Evolutionary conservation across 2,329 filamentous ascomycete genomes (phyloP).

Genomic region (Alternaria arbusti): DNA sequence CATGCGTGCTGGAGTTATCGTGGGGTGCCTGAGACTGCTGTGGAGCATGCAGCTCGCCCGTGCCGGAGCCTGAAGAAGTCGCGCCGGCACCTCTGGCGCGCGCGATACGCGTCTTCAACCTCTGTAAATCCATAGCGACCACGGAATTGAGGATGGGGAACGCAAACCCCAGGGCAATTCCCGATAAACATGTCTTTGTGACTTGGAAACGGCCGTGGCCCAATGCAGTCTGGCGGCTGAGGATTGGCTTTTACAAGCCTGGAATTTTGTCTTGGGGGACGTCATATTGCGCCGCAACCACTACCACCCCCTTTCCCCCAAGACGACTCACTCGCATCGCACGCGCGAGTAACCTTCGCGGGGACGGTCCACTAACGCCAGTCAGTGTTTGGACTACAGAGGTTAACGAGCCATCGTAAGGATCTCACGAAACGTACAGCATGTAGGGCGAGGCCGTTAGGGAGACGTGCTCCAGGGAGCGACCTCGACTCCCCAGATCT

Average conservation of each 20-base stretch:
- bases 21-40: slow-evolving; percentile 37
- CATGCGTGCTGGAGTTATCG: slow-evolving; percentile 41
- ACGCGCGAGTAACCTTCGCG: neutral
- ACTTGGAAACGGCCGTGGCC: slow-evolving; percentile 18
- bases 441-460: neutral
- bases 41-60: slow-evolving; percentile 35
- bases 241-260: slow-evolving; percentile 23
- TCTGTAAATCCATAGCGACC: slow-evolving; percentile 42
- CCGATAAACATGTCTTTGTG: slow-evolving; percentile 31
- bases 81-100: slow-evolving; percentile 41
- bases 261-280: slow-evolving; percentile 29
- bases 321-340: neutral
- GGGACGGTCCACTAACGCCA: neutral
- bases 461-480: slow-evolving; percentile 1
- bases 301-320: slow-evolving; percentile 23
- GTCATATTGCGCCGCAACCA: slow-evolving; percentile 23
- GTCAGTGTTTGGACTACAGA: neutral
- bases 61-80: slow-evolving; percentile 34
- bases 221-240: slow-evolving; percentile 18
- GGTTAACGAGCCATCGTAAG: neutral
- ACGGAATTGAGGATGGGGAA: slow-evolving; percentile 12
- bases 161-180: slow-evolving; percentile 12
- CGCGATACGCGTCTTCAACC: slow-evolving; percentile 42
- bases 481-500: slow-evolving; percentile 3
- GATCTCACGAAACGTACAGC: slow-evolving; percentile 2